Evolutionary conservation across 495 filamentous ascomycete genomes (phyloP), one percentile per base, ranked within the genome.

Genomic region (Entonaema liquescens): DNA sequence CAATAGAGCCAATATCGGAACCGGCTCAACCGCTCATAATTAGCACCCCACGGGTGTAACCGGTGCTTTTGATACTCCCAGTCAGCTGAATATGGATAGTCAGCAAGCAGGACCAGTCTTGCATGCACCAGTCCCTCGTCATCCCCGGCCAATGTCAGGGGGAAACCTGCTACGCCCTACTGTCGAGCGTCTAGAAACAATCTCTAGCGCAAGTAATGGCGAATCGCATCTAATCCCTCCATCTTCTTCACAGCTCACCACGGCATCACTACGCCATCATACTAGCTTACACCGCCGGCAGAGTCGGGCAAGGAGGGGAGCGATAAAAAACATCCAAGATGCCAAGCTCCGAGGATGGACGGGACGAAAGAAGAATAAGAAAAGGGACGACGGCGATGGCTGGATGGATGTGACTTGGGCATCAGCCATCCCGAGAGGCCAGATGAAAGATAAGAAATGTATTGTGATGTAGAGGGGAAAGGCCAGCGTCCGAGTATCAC

Each of bases 341-440:
- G 86, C 85, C 2, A 86, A 82, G 78, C 82, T 79, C 61, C 78
- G 79, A 44, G 83, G 86, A 2, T 89, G 86, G 83, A 84, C 78
- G 9, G 82, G 81, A 1, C 75, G 80, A 57, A 79, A 72, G 68
- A 80, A 79, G 65, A 79, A 82, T 56, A 65, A 77, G 40, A 75
- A 76, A 44, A 44, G 31, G 28, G 77, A 74, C 17, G 69, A 77
- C 12, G 80, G 81, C 61, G 82, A 66, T 2, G 76, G 78, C 12
- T 88, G 85, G 86, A 86, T 83, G 1, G 84, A 88, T 67, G 78
- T 84, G 11, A 80, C 79, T 8, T 70, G 50, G 63, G 72, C 73
- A 17, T 19, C 70, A 5, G 31, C 65, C 11, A 56, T 38, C 23
- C 67, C 72, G 2, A 55, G 61, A 31, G 59, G 47, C 28, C 61